A percentile compares a stretch with the other conserved stretches of the same genome.
phyloP scores from a whole-genome alignment of 495 filamentous ascomycete genomes.

The Articulospora tetracladia region DNA sequence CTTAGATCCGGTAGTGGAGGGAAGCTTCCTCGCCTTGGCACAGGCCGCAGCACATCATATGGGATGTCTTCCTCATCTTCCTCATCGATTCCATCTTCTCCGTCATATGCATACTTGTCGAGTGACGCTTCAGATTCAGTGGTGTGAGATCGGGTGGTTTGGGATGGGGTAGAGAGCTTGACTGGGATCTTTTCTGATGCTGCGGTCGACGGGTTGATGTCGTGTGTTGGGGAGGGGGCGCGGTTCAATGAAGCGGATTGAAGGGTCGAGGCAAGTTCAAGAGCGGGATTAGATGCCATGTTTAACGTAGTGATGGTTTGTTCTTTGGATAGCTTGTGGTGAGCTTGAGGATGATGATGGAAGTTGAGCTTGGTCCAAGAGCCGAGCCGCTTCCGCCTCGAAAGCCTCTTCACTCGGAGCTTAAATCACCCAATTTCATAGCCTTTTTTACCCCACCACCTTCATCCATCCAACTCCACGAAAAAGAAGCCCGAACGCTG shows the following conservation, averaged over 20 bases:
- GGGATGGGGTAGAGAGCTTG: constrained; percentile 24
- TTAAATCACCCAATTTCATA: no score
- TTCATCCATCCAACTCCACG: no score
- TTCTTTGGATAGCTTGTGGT: neutral
- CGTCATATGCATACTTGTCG: constrained; percentile 22
- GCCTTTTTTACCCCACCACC: no score
- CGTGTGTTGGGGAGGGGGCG: constrained; percentile 64
- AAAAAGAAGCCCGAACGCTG: no score
- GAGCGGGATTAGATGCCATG: constrained; percentile 18
- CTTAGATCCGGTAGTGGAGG: constrained; percentile 88
- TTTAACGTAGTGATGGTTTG: neutral
- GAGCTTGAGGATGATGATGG: neutral
- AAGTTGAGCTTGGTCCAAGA: neutral
- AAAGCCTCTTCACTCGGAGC: no score
- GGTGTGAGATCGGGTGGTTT: constrained; percentile 13
- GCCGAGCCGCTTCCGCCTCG: neutral
- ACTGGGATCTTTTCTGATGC: constrained; percentile 53
- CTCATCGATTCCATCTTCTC: constrained; percentile 29
- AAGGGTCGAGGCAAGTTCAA: constrained; percentile 69
- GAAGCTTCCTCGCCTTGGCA: constrained; percentile 48
- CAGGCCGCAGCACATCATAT: constrained; percentile 50
- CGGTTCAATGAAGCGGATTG: constrained; percentile 74
- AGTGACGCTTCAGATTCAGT: constrained; percentile 21
- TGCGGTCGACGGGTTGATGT: constrained; percentile 76
- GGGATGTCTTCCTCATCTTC: constrained; percentile 48